These are phyloP conservation scores for Eruca vesicaria DNA, from an alignment of 441 rosid species.

Conservation along the genomic window DNA sequence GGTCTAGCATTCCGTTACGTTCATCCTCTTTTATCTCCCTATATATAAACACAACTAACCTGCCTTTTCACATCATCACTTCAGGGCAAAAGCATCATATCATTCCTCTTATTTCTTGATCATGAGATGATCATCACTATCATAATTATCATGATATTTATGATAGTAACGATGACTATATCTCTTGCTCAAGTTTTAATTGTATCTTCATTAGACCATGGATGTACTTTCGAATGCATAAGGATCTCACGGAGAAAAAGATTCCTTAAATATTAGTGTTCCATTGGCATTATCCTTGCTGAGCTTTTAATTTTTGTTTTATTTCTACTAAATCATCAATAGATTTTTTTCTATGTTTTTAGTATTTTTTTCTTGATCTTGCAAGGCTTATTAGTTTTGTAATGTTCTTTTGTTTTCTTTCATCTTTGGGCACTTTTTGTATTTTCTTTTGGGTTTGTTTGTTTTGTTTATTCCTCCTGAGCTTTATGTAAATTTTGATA, in stretches of 20 bases:
- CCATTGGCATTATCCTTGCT: constrained; percentile 52
- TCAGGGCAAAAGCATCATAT: constrained; percentile 16
- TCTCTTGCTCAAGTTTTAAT: neutral
- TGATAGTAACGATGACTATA: neutral
- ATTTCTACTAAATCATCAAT: neutral
- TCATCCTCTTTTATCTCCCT: constrained; percentile 16
- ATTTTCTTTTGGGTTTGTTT: neutral
- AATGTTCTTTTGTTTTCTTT: neutral
- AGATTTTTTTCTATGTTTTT: neutral
- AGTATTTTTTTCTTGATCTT: constrained; percentile 70
- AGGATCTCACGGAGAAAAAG: constrained; percentile 1
- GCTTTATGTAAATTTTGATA: constrained; percentile 29
- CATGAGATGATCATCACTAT: constrained; percentile 8
- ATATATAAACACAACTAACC: constrained; percentile 25
- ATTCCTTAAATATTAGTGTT: neutral
- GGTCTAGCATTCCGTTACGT: neutral
- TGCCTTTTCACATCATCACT: constrained; percentile 25
- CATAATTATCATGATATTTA: neutral
- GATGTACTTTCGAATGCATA: constrained; percentile 7
- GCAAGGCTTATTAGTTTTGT: constrained; percentile 48
- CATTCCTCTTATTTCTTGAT: neutral
- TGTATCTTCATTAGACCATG: constrained; percentile 16
- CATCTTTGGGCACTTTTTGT: neutral
- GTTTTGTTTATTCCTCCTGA: constrained; percentile 43
- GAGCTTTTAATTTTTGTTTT: constrained; percentile 47